Conservation (phyloP, 495 filamentous ascomycete species). For the Penicillium diatomitis region DNA sequence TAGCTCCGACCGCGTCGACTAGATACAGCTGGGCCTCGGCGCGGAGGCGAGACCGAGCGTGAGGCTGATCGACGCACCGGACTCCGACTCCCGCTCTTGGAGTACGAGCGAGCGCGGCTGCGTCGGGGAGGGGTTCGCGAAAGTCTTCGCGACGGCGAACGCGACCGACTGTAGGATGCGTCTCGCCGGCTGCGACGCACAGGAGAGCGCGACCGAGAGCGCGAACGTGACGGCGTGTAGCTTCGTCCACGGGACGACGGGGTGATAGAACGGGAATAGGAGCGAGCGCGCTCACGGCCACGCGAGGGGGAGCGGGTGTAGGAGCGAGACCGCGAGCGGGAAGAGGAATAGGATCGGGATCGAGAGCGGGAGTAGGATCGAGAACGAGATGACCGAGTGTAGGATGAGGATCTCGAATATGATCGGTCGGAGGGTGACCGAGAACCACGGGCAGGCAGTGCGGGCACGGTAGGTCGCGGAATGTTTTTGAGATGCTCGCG, state of each 20-base stretch:
- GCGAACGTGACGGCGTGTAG: conserved; percentile 22
- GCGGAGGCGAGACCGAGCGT: conserved; percentile 28
- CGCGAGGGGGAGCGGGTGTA: conserved; percentile 31
- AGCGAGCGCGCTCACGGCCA: conserved; percentile 22
- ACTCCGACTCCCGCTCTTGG: conserved; percentile 21
- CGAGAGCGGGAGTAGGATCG: conserved; percentile 24
- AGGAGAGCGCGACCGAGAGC: conserved; percentile 29
- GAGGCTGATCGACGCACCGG: conserved; percentile 22
- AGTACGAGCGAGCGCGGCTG: conserved; percentile 19
- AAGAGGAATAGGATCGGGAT: conserved; percentile 34
- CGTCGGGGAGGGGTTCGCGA: conserved; percentile 25
- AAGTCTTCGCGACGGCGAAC: conserved; percentile 8
- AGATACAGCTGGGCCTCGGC: conserved; percentile 8
- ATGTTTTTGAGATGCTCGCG: conserved; percentile 78
- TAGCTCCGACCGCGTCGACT: conserved; percentile 20
- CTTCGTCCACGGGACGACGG: conserved; percentile 31
- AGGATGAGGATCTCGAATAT: conserved; percentile 25
- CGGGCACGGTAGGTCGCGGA: conserved; percentile 65
- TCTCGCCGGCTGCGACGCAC: conserved; percentile 25
- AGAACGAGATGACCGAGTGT: conserved; percentile 26
- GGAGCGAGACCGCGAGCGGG: conserved; percentile 33
- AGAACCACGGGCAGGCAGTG: conserved; percentile 51
- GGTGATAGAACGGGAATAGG: conserved; percentile 30
- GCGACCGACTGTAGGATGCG: conserved; percentile 25
- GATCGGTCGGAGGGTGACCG: conserved; percentile 51